phyloP scores from a whole-genome alignment of 768 basidiomycete species.

The Astraeus odoratus region DNA sequence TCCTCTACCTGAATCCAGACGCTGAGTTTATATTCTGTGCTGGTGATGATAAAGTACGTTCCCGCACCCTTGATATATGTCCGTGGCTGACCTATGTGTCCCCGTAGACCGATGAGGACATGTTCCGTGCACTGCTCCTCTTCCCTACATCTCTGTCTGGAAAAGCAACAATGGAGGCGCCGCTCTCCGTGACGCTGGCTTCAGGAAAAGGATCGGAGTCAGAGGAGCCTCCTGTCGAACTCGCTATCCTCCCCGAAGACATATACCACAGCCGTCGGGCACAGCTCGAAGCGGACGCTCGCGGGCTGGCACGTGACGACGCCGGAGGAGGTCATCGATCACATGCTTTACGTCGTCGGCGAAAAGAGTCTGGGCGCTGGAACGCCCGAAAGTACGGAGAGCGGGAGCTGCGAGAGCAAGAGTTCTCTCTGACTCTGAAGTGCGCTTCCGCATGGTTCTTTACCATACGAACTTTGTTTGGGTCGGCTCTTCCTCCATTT shows the following conservation, averaged over 20 bases:
- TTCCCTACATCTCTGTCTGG: conserved; percentile 37
- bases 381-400: not conserved
- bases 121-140: conserved; percentile 86
- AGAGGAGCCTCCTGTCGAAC: conserved; percentile 43
- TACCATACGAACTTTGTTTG: not conserved
- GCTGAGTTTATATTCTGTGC: conserved; percentile 97
- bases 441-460: not conserved
- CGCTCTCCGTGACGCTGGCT: conserved; percentile 41
- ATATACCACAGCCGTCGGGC: conserved; percentile 93
- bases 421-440: not conserved
- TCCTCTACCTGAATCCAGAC: conserved; percentile 89
- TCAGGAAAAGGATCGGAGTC: conserved; percentile 10
- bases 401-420: not conserved
- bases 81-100: conserved; percentile 2
- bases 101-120: conserved; percentile 92
- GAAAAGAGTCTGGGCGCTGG: conserved; percentile 11
- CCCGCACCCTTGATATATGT: not conserved
- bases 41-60: conserved; percentile 87
- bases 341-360: conserved; percentile 60
- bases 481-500: no score
- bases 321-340: conserved; percentile 79
- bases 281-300: conserved; percentile 80
- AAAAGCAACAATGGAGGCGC: conserved; percentile 48
- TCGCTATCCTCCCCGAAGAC: conserved; percentile 58
- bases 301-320: conserved; percentile 91